These are phyloP conservation scores for Lomentospora prolificans DNA, from an alignment of 2,329 filamentous ascomycete genomes.

Conservation along the genomic window DNA sequence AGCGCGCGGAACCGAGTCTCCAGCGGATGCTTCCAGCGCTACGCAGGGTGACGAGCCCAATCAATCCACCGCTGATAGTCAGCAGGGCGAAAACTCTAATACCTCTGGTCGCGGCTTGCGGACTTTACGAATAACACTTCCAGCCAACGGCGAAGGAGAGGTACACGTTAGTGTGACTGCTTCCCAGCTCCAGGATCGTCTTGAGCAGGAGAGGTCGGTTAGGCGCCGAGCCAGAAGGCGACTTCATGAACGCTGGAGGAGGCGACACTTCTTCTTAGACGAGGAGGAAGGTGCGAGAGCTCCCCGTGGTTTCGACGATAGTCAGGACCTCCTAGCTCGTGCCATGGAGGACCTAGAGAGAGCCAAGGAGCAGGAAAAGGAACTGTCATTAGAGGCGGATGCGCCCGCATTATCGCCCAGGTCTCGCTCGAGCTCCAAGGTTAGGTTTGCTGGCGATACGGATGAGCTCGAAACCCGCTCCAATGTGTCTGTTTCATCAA, in stretches of 20 bases:
- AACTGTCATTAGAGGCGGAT: conserved; percentile 14
- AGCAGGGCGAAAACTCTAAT: neutral
- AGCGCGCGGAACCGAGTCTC: neutral
- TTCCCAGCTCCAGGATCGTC: conserved; percentile 1
- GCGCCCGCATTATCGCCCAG: conserved; percentile 31
- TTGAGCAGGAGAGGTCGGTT: conserved; percentile 5
- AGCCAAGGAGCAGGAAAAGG: conserved; percentile 16
- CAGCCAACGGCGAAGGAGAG: conserved; percentile 3
- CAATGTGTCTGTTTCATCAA: conserved; percentile 63
- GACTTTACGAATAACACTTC: conserved; percentile 6
- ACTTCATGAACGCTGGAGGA: conserved; percentile 64
- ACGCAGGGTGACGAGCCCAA: neutral
- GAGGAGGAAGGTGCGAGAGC: conserved; percentile 68
- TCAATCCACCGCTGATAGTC: neutral
- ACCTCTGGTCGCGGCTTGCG: neutral
- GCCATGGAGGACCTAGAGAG: conserved; percentile 18
- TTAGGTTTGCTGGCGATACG: conserved; percentile 61
- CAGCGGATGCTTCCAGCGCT: neutral
- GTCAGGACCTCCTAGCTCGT: conserved; percentile 44
- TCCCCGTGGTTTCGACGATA: conserved; percentile 53
- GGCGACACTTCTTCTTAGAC: conserved; percentile 72
- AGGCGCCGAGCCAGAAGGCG: conserved; percentile 31
- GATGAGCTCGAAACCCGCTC: conserved; percentile 62
- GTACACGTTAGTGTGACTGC: conserved; percentile 6
- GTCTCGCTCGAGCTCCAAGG: conserved; percentile 69